Evolutionary conservation across 768 basidiomycete genomes (phyloP).

Genomic region (Suillus fuscotomentosus): DNA sequence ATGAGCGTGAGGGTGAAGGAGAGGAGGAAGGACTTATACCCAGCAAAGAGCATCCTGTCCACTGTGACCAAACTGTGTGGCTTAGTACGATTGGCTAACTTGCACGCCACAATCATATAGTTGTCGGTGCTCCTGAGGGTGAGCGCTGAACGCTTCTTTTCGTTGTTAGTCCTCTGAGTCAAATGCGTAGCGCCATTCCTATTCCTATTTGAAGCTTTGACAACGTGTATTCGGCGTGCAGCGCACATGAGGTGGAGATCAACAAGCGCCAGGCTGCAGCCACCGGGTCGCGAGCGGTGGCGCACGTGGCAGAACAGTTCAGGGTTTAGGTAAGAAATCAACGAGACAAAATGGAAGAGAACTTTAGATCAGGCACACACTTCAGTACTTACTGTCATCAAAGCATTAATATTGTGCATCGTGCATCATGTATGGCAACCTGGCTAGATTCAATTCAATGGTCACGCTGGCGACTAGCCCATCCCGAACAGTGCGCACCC

Average conservation of each 20-base stretch:
- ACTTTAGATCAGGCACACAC: background rate
- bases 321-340: background rate
- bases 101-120: background rate
- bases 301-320: background rate
- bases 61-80: no score
- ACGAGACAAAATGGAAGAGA: background rate
- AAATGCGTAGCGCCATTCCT: background rate
- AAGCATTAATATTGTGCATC: no score
- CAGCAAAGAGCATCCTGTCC: constrained; percentile 76
- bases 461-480: background rate
- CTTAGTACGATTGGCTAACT: background rate
- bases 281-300: background rate
- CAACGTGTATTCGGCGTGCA: background rate
- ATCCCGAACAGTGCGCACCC: background rate
- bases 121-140: background rate
- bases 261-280: background rate
- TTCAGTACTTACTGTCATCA: background rate
- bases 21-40: constrained; percentile 55
- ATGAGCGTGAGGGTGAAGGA: background rate
- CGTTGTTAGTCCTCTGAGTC: background rate
- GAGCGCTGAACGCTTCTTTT: background rate
- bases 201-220: background rate
- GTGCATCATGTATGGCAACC: background rate
- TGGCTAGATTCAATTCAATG: background rate
- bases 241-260: background rate